phyloP scores from a whole-genome alignment of 805 yeast genomes.

The Metschnikowia gruessii region DNA sequence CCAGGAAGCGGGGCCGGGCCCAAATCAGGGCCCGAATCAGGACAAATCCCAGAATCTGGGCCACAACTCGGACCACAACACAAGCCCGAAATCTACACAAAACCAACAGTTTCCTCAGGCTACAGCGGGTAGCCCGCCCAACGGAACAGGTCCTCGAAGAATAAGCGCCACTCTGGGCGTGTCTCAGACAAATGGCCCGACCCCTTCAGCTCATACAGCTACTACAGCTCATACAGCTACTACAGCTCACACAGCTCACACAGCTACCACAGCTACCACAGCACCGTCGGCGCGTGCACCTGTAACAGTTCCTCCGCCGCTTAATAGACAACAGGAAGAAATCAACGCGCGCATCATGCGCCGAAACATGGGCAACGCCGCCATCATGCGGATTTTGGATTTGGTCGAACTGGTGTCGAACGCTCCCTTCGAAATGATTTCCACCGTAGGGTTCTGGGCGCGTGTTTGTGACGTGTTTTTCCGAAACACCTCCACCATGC shows the following conservation, averaged over 20 bases:
- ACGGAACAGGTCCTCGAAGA: not conserved
- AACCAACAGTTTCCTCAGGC: not conserved
- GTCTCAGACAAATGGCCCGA: not conserved
- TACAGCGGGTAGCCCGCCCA: not conserved
- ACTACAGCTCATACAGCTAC: too few relatives aligned
- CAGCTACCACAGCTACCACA: too few relatives aligned
- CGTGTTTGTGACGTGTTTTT: conserved; percentile 33
- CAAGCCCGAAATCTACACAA: too few relatives aligned
- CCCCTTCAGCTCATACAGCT: not conserved
- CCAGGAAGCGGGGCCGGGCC: not conserved
- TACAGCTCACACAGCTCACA: too few relatives aligned
- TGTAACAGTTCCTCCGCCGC: not conserved
- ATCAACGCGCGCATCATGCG: conserved; percentile 33
- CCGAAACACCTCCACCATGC: conserved; percentile 30
- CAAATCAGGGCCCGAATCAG: too few relatives aligned
- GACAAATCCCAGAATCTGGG: too few relatives aligned
- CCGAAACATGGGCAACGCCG: conserved; percentile 43
- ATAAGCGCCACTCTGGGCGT: not conserved
- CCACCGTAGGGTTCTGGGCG: conserved; percentile 37
- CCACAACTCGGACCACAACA: too few relatives aligned
- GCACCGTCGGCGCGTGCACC: too few relatives aligned
- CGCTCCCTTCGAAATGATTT: conserved; percentile 30
- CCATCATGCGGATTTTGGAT: conserved; percentile 38
- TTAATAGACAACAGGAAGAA: conserved; percentile 8
- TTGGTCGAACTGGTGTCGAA: conserved; percentile 37